Evolutionary conservation across 768 basidiomycete genomes (phyloP).

Genomic region (Rhizopogon vinicolor): DNA sequence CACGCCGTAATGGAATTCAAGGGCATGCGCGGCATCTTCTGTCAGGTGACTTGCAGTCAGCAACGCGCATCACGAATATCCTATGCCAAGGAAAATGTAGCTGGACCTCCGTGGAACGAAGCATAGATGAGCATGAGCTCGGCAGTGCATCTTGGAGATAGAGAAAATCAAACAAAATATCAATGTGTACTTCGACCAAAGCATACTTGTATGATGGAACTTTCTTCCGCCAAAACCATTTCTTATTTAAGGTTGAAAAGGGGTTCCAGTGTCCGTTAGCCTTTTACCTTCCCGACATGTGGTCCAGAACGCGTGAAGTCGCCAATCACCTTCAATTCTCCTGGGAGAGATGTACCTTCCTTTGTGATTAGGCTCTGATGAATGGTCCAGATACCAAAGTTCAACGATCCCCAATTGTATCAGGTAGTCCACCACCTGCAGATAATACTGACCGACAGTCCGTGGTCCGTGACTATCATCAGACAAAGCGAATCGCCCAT

Average conservation of each 20-base stretch:
- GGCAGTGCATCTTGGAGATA: not conserved
- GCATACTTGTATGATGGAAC: not conserved
- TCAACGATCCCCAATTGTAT: slow-evolving; percentile 52
- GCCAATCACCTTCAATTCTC: slow-evolving; percentile 50
- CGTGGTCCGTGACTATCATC: slow-evolving; percentile 95
- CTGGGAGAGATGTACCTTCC: slow-evolving; percentile 42
- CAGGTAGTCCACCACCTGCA: slow-evolving; percentile 60
- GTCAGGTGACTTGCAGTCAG: not conserved
- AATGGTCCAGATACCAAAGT: slow-evolving; percentile 55
- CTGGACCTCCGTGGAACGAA: not conserved
- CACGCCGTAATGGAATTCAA: not conserved
- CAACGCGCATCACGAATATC: not conserved
- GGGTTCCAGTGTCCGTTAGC: not conserved
- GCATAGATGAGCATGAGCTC: not conserved
- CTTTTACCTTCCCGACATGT: slow-evolving; percentile 7
- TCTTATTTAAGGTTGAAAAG: not conserved
- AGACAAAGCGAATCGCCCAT: slow-evolving; percentile 80
- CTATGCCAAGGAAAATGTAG: not conserved
- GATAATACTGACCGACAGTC: slow-evolving; percentile 85
- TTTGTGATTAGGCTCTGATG: slow-evolving; percentile 37
- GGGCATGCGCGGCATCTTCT: not conserved
- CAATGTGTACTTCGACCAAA: not conserved
- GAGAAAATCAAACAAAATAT: not conserved
- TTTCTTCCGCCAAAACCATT: not conserved
- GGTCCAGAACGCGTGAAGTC: slow-evolving; percentile 57